Evolutionary conservation across 1,284 basidiomycete genomes (phyloP).

Genomic region (Caloboletus inedulis): DNA sequence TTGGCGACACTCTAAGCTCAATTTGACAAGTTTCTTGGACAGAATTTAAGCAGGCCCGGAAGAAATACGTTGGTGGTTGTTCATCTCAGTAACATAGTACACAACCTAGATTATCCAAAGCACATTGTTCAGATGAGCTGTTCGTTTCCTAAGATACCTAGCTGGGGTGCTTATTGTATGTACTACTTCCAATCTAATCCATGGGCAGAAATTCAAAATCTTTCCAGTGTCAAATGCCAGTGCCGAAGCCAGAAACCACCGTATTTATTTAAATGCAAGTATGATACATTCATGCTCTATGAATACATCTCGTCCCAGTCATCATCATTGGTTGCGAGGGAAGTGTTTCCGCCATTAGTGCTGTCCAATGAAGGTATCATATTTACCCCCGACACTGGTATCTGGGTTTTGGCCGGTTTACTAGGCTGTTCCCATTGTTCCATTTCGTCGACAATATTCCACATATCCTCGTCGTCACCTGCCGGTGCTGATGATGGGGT

Average conservation of each 20-base stretch:
- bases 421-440: slow-evolving; percentile 15
- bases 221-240: no score
- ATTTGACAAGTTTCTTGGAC: slow-evolving; percentile 8
- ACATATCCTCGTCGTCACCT: slow-evolving; percentile 63
- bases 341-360: slow-evolving; percentile 8
- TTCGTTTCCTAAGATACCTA: no score
- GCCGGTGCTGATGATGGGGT: slow-evolving; percentile 3
- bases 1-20: not conserved
- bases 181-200: not conserved
- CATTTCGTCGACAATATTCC: slow-evolving; percentile 58
- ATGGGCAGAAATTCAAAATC: not conserved
- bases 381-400: slow-evolving; percentile 26
- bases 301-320: slow-evolving; percentile 55
- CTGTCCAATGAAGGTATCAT: slow-evolving; percentile 29
- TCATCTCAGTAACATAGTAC: no score
- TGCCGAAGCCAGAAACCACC: no score
- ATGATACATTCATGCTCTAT: slow-evolving; percentile 16
- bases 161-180: no score
- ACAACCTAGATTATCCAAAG: not conserved
- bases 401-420: slow-evolving; percentile 4
- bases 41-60: not conserved
- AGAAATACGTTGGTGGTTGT: not conserved
- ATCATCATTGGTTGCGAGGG: slow-evolving; percentile 35
- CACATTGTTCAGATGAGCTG: no score
- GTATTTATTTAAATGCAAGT: not conserved